Evolutionary conservation across 805 yeast species (phyloP), one percentile per base, ranked within the genome.

Genomic region (Blastobotrys muscicola): DNA sequence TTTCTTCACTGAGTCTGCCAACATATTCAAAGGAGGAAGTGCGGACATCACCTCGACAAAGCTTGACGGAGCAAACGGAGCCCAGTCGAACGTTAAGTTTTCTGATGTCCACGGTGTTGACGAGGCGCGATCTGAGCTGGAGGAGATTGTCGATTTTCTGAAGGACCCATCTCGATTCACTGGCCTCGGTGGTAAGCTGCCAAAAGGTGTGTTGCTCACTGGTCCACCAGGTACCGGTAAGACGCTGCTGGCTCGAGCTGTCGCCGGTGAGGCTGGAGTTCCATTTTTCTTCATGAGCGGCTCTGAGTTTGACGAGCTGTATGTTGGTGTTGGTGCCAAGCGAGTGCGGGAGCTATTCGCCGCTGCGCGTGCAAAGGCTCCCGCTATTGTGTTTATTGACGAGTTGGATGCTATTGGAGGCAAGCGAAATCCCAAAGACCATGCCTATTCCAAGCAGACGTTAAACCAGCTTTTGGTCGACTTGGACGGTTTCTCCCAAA

Each of bases 221-320:
- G 98, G 98, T 38, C 98, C 98, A 33, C 98, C 98, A 35, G 98
- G 98, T 66, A 90, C 98, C 4, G 98, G 98, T 76, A 90, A 92
- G 63, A 92, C 98, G 1, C 70, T 90, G 52, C 74, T 92, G 50
- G 97, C 97, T 0, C 78, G 97, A 56, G 97, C 98, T 26, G 94
- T 96, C 29, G 98, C 98, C 6, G 97, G 97, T 50, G 97, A 90
- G 66, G 97, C 98, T 5, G 97, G 95, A 44, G 97, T 92, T 16
- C 98, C 97, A 36, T 92, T 92, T 60, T 90, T 89, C 66, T 90
- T 90, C 65, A 90, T 92, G 97, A 85, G 95, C 4, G 98, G 98
- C 38, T 85, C 96, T 1, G 98, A 92, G 62, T 92, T 92, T 60
- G 99, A 94, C 62, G 98, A 92, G 66, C 75, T 94, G 53, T 92